phyloP scores from a whole-genome alignment of 345 rosid genomes.

The Psidium friedrichsthalianum region DNA sequence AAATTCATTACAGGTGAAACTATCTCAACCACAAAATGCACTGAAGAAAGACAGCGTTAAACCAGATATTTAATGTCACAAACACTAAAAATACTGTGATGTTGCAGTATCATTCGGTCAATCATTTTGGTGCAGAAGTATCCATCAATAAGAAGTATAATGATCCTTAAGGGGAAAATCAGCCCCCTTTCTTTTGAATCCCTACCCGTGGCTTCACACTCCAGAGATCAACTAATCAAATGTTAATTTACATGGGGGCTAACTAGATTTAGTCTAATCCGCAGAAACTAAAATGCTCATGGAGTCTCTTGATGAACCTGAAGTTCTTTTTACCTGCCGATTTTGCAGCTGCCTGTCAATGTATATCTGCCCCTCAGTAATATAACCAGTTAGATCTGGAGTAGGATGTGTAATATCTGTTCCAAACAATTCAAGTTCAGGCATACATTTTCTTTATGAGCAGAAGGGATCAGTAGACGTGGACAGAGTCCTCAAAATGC shows the following conservation, averaged over 20 bases:
- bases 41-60: background rate
- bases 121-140: background rate
- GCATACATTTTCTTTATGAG: background rate
- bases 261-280: background rate
- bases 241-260: background rate
- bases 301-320: background rate
- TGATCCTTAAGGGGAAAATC: background rate
- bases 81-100: background rate
- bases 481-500: background rate
- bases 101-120: background rate
- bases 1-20: background rate
- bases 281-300: background rate
- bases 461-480: background rate
- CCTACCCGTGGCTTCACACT: background rate
- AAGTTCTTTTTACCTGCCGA: constrained; percentile 48
- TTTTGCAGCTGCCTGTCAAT: constrained; percentile 77
- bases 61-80: background rate
- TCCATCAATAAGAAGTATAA: background rate
- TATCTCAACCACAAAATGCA: background rate
- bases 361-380: constrained; percentile 94
- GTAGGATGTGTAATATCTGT: constrained; percentile 98
- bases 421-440: background rate
- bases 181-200: background rate
- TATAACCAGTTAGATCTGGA: constrained; percentile 98
- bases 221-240: background rate